Evolutionary conservation across 768 basidiomycete species (phyloP), one percentile per base, ranked within the genome.

Genomic region (Hypsizygus marmoreus): DNA sequence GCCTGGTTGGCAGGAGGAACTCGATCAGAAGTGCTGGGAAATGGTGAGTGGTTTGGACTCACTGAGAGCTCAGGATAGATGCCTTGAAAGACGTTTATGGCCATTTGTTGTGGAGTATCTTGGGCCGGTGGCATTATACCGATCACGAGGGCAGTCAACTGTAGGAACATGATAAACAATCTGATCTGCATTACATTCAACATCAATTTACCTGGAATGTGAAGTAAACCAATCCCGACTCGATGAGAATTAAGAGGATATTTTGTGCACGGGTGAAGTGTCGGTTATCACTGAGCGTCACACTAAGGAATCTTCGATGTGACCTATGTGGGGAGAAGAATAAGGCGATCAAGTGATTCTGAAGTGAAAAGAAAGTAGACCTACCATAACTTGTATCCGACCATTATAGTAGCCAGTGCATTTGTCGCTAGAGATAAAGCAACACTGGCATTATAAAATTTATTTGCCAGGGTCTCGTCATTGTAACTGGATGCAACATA

Each of bases 381-480:
- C 23, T 45, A 48, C 47, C 47, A 48, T 19, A 48, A 20, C 31
- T 48, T 48, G 34, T 41, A 48, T 7, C 25, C 8, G 17, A 48
- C 30, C 33, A 48, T 17, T n/a, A 42, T 11, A 4, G 47, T 48
- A 3, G 47, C 37, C 33, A 48, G 22, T 17, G 37, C 26, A 39
- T 48, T 48, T 5, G 47, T 48, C 11, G 19, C 30, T 33, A 42
- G 17, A 12, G 47, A 48, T 8, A 48, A 20, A 19, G 37, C n/a
- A n/a, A n/a, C n/a, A n/a, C n/a, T n/a, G n/a, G n/a, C n/a, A n/a
- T n/a, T n/a, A n/a, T n/a, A n/a, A n/a, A n/a, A n/a, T n/a, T n/a
- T n/a, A n/a, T n/a, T n/a, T n/a, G n/a, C n/a, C n/a, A n/a, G n/a
- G n/a, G n/a, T n/a, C n/a, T n/a, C n/a, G n/a, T n/a, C n/a, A n/a